Conservation (phyloP, 176 grass and related monocot species). For the Tuctoria greenei region DNA sequence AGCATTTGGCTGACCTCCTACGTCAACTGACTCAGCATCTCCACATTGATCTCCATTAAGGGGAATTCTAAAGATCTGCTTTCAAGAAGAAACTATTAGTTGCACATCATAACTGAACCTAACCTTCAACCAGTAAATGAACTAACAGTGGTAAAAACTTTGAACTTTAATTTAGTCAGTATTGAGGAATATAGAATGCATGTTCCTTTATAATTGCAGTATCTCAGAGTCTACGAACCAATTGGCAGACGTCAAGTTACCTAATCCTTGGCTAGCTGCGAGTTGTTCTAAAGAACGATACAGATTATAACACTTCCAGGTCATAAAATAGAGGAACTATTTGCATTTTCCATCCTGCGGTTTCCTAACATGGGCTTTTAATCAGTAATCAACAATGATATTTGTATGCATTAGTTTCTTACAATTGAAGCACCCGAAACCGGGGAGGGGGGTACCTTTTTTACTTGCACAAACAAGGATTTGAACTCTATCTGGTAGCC, state of each 20-base stretch:
- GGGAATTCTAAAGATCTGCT: slow-evolving; percentile 81
- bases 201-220: background rate
- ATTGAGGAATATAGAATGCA: slow-evolving; percentile 9
- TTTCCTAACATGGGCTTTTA: slow-evolving; percentile 14
- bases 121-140: slow-evolving; percentile 6
- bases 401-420: slow-evolving; percentile 17
- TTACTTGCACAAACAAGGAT: too few relatives aligned
- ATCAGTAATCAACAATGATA: slow-evolving; percentile 1
- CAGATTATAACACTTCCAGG: background rate
- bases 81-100: slow-evolving; percentile 32
- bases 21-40: slow-evolving; percentile 71
- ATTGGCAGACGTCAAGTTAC: background rate
- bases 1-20: slow-evolving; percentile 87
- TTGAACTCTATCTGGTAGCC: too few relatives aligned
- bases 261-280: background rate
- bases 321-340: background rate
- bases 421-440: background rate
- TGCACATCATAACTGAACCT: slow-evolving; percentile 22
- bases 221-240: slow-evolving; percentile 5
- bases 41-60: slow-evolving; percentile 79
- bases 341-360: slow-evolving; percentile 17
- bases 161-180: slow-evolving; percentile 3
- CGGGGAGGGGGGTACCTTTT: too few relatives aligned
- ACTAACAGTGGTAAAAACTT: background rate
- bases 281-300: slow-evolving; percentile 10